Evolutionary conservation across 345 rosid species (phyloP).

Genomic region (Eucalyptus marginata): DNA sequence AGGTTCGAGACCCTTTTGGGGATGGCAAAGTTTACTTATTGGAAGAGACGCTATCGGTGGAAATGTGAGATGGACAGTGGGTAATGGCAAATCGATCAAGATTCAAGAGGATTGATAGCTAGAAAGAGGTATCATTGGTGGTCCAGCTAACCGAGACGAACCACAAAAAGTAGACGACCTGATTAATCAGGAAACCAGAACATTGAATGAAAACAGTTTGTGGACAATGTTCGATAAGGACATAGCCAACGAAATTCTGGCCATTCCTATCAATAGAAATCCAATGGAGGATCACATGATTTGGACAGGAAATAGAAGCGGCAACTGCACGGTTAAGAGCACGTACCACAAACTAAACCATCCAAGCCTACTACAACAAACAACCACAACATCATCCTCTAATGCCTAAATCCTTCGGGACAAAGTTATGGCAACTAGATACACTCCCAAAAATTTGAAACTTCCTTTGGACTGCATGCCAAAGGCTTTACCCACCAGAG

Average conservation of each 20-base stretch:
- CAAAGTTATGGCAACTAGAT: background rate
- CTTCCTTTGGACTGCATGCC: background rate
- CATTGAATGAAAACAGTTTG: background rate
- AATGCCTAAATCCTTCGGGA: background rate
- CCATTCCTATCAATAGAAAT: background rate
- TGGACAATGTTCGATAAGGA: background rate
- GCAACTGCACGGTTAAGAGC: background rate
- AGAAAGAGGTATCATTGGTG: background rate
- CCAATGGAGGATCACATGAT: background rate
- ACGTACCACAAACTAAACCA: fast-evolving
- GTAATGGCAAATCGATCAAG: background rate
- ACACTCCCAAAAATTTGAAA: background rate
- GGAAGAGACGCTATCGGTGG: fast-evolving
- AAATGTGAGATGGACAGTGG: background rate
- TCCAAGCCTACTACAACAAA: background rate
- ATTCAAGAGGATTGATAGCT: background rate
- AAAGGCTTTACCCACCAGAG: background rate
- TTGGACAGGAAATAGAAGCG: background rate
- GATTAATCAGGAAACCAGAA: background rate
- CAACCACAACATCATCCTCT: background rate
- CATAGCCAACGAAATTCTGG: background rate
- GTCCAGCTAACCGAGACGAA: fast-evolving
- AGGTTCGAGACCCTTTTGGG: background rate
- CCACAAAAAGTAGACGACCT: background rate
- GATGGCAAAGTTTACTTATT: background rate